A percentile compares a stretch with the other conserved stretches of the same genome.
Conservation (phyloP, 2,329 filamentous ascomycete genomes). For the Sporothrix curviconia region DNA sequence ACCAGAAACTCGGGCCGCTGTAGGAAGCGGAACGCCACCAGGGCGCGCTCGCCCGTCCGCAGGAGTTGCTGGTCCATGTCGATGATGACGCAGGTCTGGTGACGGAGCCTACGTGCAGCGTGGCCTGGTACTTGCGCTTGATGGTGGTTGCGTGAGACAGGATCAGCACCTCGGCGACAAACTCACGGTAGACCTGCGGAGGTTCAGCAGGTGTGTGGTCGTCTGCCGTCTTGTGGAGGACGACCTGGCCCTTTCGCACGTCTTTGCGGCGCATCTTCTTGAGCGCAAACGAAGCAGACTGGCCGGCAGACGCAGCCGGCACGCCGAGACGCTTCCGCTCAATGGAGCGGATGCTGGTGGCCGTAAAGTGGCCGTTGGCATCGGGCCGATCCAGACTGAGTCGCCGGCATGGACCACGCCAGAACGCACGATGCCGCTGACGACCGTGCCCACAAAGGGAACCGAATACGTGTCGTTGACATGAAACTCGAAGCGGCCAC, state of each 20-base stretch:
- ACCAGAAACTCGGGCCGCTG: constrained; percentile 89
- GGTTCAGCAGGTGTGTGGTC: constrained; percentile 31
- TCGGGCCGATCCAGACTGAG: constrained; percentile 79
- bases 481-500: constrained; percentile 87
- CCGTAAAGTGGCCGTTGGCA: constrained; percentile 79
- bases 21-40: constrained; percentile 89
- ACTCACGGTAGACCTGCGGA: constrained; percentile 68
- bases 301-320: constrained; percentile 80
- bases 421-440: constrained; percentile 85
- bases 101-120: constrained; percentile 93
- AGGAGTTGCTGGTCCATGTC: constrained; percentile 96
- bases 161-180: constrained; percentile 84
- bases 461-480: constrained; percentile 98
- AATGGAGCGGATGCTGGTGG: constrained; percentile 83
- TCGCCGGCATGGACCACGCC: constrained; percentile 89
- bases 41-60: constrained; percentile 86
- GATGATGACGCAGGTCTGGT: constrained; percentile 94
- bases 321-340: constrained; percentile 90
- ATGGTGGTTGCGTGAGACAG: constrained; percentile 95
- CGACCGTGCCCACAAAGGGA: constrained; percentile 91
- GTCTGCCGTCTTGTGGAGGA: constrained; percentile 74
- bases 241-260: constrained; percentile 96
- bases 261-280: constrained; percentile 84
- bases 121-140: constrained; percentile 93
- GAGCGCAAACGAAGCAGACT: constrained; percentile 86